phyloP scores from a whole-genome alignment of 2,329 filamentous ascomycete genomes.

The Zymoseptoria pseudotritici region DNA sequence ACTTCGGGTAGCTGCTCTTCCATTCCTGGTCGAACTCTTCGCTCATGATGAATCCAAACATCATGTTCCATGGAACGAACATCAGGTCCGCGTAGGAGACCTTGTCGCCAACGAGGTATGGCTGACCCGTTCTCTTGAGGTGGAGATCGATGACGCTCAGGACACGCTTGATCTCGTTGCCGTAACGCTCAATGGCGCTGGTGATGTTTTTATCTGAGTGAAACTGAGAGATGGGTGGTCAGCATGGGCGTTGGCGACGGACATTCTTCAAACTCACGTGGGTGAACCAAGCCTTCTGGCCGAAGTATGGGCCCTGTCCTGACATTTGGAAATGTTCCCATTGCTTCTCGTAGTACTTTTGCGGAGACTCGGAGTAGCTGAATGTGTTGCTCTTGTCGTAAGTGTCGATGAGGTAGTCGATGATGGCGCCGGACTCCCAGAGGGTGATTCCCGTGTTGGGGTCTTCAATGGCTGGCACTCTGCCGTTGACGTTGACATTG shows the following conservation, averaged over 20 bases:
- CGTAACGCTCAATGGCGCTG: conserved; percentile 39
- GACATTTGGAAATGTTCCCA: conserved; percentile 29
- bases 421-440: conserved; percentile 29
- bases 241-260: background rate
- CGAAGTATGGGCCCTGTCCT: conserved; percentile 33
- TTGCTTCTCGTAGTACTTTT: conserved; percentile 22
- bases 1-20: conserved; percentile 22
- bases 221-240: conserved; percentile 1
- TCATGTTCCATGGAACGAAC: conserved; percentile 33
- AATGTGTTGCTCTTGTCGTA: conserved; percentile 28
- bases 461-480: conserved; percentile 38
- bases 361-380: conserved; percentile 16
- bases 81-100: conserved; percentile 36
- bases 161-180: conserved; percentile 39
- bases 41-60: conserved; percentile 13
- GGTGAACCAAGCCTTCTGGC: conserved; percentile 40
- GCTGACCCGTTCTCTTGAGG: conserved; percentile 26
- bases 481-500: conserved; percentile 36
- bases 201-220: conserved; percentile 30
- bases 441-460: conserved; percentile 38
- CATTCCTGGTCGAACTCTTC: conserved; percentile 17
- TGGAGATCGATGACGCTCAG: conserved; percentile 37
- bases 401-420: conserved; percentile 24
- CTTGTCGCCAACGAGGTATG: conserved; percentile 39
- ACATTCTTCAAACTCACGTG: conserved; percentile 25